Percentiles rank a stretch among this genome's conserved stretches.
phyloP scores from a whole-genome alignment of 208 protist genomes.

The Leishmania turanica region DNA sequence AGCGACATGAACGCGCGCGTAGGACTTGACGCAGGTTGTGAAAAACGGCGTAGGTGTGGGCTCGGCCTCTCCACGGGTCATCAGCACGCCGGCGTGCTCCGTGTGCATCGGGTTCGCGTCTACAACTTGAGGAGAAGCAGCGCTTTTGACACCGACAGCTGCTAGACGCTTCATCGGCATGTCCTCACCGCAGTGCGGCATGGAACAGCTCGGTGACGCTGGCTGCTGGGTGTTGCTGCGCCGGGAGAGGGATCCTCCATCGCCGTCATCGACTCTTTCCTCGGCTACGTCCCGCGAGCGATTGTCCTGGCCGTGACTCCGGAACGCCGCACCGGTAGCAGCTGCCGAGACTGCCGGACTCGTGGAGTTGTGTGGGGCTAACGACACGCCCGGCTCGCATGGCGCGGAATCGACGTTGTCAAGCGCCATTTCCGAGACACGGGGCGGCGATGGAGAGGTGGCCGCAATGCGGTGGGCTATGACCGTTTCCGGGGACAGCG shows the following conservation, averaged over 20 bases:
- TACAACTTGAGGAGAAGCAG: background rate
- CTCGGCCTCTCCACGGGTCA: background rate
- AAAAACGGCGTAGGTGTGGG: slow-evolving; percentile 8
- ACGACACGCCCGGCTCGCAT: background rate
- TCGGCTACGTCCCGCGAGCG: too few species aligned
- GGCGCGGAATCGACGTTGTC: background rate
- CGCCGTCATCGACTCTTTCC: background rate
- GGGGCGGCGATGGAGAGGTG: background rate
- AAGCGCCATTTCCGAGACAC: background rate
- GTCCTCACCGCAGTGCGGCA: background rate
- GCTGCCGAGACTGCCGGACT: background rate
- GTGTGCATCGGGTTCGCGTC: background rate
- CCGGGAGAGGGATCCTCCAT: background rate
- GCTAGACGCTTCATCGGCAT: background rate
- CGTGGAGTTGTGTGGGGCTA: background rate
- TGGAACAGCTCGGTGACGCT: background rate
- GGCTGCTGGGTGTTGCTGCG: slow-evolving; percentile 10
- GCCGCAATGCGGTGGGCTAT: background rate
- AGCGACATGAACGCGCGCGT: slow-evolving; percentile 22
- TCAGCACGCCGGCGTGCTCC: background rate
- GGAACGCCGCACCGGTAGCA: background rate
- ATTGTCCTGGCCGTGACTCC: background rate
- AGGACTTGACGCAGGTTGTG: slow-evolving; percentile 29
- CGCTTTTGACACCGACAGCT: background rate
- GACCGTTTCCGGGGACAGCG: background rate